Conservation (phyloP, 306 rosid genomes). For the Quercus variabilis region DNA sequence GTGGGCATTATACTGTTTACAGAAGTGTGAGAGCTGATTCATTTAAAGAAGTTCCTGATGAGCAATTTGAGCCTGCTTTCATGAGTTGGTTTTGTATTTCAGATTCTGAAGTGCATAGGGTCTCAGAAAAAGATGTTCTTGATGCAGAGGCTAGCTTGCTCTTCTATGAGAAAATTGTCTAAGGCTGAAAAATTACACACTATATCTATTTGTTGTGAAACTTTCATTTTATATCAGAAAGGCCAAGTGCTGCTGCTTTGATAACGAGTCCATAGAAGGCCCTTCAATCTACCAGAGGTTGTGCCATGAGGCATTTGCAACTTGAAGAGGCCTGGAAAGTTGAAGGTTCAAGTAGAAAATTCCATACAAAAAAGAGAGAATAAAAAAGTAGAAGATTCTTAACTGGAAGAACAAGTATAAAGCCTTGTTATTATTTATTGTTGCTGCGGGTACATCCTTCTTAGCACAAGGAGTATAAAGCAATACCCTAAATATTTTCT, state of each 20-base stretch:
- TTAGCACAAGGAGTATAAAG: background rate
- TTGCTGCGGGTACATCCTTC: background rate
- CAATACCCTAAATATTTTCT: background rate
- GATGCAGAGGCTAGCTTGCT: conserved; percentile 87
- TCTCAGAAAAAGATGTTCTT: conserved; percentile 66
- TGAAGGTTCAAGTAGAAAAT: background rate
- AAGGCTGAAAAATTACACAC: conserved; percentile 13
- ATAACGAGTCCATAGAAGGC: background rate
- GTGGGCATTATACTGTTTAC: conserved; percentile 94
- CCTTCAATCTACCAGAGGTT: background rate
- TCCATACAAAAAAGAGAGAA: too few species aligned
- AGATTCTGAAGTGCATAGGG: conserved; percentile 70
- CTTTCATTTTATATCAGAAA: background rate
- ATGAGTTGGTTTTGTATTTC: conserved; percentile 72
- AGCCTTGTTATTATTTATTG: background rate
- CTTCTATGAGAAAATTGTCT: conserved; percentile 69
- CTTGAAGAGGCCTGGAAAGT: background rate
- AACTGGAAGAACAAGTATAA: background rate
- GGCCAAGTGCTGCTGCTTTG: background rate
- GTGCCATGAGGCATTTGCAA: background rate
- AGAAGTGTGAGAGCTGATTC: conserved; percentile 47
- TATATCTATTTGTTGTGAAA: background rate
- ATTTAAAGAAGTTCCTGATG: conserved; percentile 17
- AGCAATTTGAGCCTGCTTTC: conserved; percentile 22
- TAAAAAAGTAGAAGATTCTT: background rate